Evolutionary conservation across 768 basidiomycete genomes (phyloP).

Genomic region (Mycena polygramma): DNA sequence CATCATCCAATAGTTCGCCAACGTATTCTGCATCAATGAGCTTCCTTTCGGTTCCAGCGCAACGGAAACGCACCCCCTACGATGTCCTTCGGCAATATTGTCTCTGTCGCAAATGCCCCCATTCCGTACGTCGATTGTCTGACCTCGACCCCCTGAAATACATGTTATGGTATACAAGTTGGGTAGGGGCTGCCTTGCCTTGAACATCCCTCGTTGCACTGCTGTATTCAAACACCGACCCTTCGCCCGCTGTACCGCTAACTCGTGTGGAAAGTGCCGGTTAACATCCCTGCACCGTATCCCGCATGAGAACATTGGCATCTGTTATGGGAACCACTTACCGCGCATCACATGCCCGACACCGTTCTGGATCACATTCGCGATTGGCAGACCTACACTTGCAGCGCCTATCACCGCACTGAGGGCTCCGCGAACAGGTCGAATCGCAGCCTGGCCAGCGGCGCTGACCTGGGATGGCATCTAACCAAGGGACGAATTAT

Average conservation of each 20-base stretch:
- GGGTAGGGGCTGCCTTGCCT: background rate
- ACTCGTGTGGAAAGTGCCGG: too few species aligned
- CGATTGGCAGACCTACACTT: slow-evolving; percentile 49
- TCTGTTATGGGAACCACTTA: background rate
- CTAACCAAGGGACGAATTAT: slow-evolving; percentile 18
- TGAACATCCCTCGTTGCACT: slow-evolving; percentile 8
- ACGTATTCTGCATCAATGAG: background rate
- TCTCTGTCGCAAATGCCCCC: slow-evolving; percentile 16
- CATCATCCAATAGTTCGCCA: background rate
- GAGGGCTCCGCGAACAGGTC: slow-evolving; percentile 29
- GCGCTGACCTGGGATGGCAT: slow-evolving; percentile 50
- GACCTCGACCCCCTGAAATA: background rate
- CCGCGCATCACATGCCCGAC: slow-evolving; percentile 58
- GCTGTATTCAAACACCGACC: slow-evolving; percentile 37
- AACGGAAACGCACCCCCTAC: slow-evolving; percentile 14
- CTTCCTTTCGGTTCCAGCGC: background rate
- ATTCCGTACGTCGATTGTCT: slow-evolving; percentile 10
- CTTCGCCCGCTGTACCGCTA: background rate
- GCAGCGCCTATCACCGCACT: slow-evolving; percentile 44
- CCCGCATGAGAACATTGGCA: too few species aligned
- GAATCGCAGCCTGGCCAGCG: slow-evolving; percentile 57
- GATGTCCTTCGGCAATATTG: background rate
- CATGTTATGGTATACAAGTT: background rate
- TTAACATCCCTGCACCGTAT: too few species aligned
- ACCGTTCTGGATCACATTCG: slow-evolving; percentile 70